phyloP scores from a whole-genome alignment of 495 filamentous ascomycete genomes.

The Penicillium flavigenum region DNA sequence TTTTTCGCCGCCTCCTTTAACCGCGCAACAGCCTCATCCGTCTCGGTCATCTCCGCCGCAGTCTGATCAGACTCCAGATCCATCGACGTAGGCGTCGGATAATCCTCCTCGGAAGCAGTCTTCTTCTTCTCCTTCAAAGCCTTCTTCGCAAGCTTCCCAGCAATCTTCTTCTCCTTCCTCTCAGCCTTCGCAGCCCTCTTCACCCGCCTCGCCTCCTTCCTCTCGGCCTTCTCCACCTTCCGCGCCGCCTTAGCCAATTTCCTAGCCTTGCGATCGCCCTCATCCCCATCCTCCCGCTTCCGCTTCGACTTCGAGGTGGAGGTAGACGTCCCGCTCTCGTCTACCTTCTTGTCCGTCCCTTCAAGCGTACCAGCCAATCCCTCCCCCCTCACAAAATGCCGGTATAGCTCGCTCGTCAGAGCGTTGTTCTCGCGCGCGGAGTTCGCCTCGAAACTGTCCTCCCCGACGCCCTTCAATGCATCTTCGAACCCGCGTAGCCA shows the following conservation, averaged over 20 bases:
- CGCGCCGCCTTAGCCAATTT: constrained; percentile 23
- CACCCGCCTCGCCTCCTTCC: constrained; percentile 37
- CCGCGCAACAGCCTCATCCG: constrained; percentile 16
- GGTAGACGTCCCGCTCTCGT: constrained; percentile 14
- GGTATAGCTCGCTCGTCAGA: constrained; percentile 66
- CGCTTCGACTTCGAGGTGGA: constrained; percentile 25
- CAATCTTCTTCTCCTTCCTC: constrained; percentile 29
- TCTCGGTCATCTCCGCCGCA: constrained; percentile 14
- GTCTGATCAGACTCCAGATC: constrained; percentile 28
- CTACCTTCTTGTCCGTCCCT: constrained; percentile 23
- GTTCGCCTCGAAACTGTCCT: constrained; percentile 38
- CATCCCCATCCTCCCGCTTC: constrained; percentile 24
- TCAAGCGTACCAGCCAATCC: constrained; percentile 65
- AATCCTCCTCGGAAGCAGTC: constrained; percentile 34
- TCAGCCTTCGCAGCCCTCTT: constrained; percentile 29
- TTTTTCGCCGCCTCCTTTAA: constrained; percentile 24
- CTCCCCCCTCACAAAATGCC: constrained; percentile 76
- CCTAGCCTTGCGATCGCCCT: constrained; percentile 22
- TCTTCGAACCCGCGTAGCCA: constrained; percentile 81
- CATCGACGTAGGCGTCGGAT: constrained; percentile 43
- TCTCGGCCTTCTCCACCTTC: constrained; percentile 38
- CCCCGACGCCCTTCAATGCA: constrained; percentile 63
- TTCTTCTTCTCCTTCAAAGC: constrained; percentile 33
- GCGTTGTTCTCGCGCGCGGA: constrained; percentile 33
- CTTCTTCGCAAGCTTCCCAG: constrained; percentile 27